Percentiles rank a stretch among this genome's conserved stretches.
These are phyloP conservation scores for Scutellospora calospora DNA, from an alignment of 371 early-diverging fungal species.

Conservation along the genomic window DNA sequence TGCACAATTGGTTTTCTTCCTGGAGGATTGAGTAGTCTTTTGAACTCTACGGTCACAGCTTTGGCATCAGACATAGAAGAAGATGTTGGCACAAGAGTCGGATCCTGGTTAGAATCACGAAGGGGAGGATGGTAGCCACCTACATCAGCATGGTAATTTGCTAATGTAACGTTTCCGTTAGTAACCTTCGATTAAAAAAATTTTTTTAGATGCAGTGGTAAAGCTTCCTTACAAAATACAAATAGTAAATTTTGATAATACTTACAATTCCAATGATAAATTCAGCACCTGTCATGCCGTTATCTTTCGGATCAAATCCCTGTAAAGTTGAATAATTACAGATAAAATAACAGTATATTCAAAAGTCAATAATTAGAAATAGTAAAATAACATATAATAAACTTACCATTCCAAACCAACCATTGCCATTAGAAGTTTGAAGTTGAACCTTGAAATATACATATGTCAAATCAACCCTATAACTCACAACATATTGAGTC, in stretches of 20 bases:
- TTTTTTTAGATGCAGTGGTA: not conserved
- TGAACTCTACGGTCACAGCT: not conserved
- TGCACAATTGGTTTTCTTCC: not conserved
- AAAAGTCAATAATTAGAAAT: not conserved
- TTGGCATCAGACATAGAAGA: too few species aligned
- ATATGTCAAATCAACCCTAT: not conserved
- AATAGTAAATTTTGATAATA: too few species aligned
- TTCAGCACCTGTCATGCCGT: slow-evolving; percentile 25
- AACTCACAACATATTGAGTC: too few species aligned
- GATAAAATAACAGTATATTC: too few species aligned
- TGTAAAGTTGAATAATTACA: not conserved
- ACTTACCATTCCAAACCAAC: slow-evolving; percentile 39
- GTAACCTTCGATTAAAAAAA: not conserved
- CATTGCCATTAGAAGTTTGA: not conserved
- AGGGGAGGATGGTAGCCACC: slow-evolving; percentile 1
- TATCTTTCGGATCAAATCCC: slow-evolving; percentile 21
- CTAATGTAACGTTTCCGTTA: not conserved
- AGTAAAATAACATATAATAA: not conserved
- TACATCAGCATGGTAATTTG: not conserved
- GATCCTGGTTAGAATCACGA: not conserved
- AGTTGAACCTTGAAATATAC: slow-evolving; percentile 6
- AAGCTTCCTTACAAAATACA: not conserved
- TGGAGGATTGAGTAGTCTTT: not conserved
- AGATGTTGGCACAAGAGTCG: not conserved
- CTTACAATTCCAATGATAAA: slow-evolving; percentile 32